phyloP scores from a whole-genome alignment of 805 yeast genomes.

The Sugiyamaella chiloensis region DNA sequence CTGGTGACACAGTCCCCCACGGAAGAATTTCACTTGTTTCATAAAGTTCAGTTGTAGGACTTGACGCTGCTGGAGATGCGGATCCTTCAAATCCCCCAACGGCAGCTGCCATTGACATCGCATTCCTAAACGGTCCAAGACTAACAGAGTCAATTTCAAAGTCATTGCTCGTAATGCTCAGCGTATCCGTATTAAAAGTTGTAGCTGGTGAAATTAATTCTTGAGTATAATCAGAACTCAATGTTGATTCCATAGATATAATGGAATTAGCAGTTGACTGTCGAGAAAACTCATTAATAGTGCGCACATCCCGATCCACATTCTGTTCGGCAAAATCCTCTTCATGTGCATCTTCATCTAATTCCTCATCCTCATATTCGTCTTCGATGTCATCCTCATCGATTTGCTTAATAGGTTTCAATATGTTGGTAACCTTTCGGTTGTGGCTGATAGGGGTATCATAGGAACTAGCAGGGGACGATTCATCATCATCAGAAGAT shows the following conservation, averaged over 20 bases:
- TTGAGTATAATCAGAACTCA: constrained; percentile 1
- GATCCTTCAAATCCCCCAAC: constrained; percentile 11
- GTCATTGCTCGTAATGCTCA: constrained; percentile 1
- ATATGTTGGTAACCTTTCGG: background rate
- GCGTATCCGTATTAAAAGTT: background rate
- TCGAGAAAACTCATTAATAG: constrained; percentile 1
- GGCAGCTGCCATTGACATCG: constrained; percentile 21
- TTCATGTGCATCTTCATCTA: constrained; percentile 1
- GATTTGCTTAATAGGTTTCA: constrained; percentile 1
- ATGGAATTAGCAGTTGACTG: constrained; percentile 1
- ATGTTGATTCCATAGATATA: background rate
- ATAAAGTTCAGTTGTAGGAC: constrained; percentile 11
- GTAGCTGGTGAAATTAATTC: background rate
- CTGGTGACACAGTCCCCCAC: constrained; percentile 20
- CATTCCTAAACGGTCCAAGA: constrained; percentile 18
- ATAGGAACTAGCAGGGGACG: background rate
- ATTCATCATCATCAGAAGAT: background rate
- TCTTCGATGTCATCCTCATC: constrained; percentile 8
- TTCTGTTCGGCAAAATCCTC: background rate
- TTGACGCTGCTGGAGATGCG: constrained; percentile 6
- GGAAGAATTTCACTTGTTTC: constrained; percentile 12
- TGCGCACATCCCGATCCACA: background rate
- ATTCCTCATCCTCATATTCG: constrained; percentile 4
- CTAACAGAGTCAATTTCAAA: constrained; percentile 9
- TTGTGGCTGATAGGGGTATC: background rate